These are phyloP conservation scores for Globisporangium spinosum DNA, from an alignment of 352 stramenopile species.

Conservation along the genomic window DNA sequence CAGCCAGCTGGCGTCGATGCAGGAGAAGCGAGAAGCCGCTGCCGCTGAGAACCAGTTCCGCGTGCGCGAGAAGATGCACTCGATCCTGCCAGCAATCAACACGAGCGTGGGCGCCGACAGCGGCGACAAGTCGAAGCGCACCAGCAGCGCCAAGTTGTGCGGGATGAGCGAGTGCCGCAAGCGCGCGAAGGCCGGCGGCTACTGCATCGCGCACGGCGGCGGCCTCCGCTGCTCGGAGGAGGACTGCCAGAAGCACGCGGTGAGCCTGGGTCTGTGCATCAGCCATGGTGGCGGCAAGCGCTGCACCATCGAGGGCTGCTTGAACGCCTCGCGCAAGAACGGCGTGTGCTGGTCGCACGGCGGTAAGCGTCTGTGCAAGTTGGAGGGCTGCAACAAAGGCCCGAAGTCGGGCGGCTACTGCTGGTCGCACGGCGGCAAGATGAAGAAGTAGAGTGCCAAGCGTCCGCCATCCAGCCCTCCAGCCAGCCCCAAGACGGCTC, in stretches of 20 bases:
- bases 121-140: slow-evolving; percentile 41
- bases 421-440: slow-evolving; percentile 82
- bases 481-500: neutral
- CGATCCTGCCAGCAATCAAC: slow-evolving; percentile 22
- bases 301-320: slow-evolving; percentile 67
- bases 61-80: slow-evolving; percentile 24
- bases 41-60: slow-evolving; percentile 6
- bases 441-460: slow-evolving; percentile 56
- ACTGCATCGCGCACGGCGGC: slow-evolving; percentile 79
- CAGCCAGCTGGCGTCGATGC: slow-evolving; percentile 42
- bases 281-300: slow-evolving; percentile 80
- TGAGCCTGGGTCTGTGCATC: slow-evolving; percentile 82
- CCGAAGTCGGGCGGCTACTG: slow-evolving; percentile 81
- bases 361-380: slow-evolving; percentile 75
- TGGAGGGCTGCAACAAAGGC: slow-evolving; percentile 76
- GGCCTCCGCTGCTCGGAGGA: slow-evolving; percentile 70
- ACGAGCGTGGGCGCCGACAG: slow-evolving; percentile 14
- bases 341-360: slow-evolving; percentile 81
- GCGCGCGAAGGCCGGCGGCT: slow-evolving; percentile 73
- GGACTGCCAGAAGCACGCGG: slow-evolving; percentile 74
- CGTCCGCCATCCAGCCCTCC: neutral
- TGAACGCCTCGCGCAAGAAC: slow-evolving; percentile 79
- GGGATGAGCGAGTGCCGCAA: slow-evolving; percentile 71
- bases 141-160: slow-evolving; percentile 72
- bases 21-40: slow-evolving; percentile 20